phyloP scores from a whole-genome alignment of 306 rosid genomes.

The apple (Malus domestica) region DNA sequence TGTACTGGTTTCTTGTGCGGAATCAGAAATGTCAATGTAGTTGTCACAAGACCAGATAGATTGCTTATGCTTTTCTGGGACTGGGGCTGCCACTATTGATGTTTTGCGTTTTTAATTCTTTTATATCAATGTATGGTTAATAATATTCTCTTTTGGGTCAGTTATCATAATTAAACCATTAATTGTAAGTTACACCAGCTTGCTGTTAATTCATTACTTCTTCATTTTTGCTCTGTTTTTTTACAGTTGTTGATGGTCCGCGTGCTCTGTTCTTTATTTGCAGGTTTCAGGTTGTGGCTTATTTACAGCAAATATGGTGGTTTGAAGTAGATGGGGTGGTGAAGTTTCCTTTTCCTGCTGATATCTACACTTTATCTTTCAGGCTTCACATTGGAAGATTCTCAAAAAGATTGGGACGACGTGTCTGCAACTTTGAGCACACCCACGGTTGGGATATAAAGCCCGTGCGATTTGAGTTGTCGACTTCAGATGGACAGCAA shows the following conservation, averaged over 20 bases:
- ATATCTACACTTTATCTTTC: constrained; percentile 66
- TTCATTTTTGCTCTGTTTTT: background rate
- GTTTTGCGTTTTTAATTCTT: background rate
- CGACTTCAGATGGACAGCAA: constrained; percentile 67
- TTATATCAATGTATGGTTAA: background rate
- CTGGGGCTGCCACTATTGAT: background rate
- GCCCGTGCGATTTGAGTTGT: constrained; percentile 67
- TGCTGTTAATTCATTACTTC: background rate
- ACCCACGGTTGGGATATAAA: constrained; percentile 90
- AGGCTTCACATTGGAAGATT: constrained; percentile 86
- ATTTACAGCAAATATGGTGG: constrained; percentile 98
- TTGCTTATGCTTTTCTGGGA: background rate
- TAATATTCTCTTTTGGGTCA: background rate
- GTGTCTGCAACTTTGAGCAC: constrained; percentile 72
- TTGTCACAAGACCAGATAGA: background rate
- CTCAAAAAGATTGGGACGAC: constrained; percentile 74
- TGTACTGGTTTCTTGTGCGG: background rate
- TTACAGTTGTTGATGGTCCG: background rate
- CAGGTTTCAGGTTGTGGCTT: constrained; percentile 78
- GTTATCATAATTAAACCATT: background rate
- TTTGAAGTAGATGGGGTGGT: constrained; percentile 82
- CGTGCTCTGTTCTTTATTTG: constrained; percentile 20
- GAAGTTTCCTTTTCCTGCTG: constrained; percentile 75
- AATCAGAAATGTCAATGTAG: background rate
- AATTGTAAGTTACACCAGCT: background rate